A percentile compares a stretch with the other conserved stretches of the same genome.
These are phyloP conservation scores for Acanthamoeba lenticulata DNA, from an alignment of 208 protist species.

Conservation along the genomic window DNA sequence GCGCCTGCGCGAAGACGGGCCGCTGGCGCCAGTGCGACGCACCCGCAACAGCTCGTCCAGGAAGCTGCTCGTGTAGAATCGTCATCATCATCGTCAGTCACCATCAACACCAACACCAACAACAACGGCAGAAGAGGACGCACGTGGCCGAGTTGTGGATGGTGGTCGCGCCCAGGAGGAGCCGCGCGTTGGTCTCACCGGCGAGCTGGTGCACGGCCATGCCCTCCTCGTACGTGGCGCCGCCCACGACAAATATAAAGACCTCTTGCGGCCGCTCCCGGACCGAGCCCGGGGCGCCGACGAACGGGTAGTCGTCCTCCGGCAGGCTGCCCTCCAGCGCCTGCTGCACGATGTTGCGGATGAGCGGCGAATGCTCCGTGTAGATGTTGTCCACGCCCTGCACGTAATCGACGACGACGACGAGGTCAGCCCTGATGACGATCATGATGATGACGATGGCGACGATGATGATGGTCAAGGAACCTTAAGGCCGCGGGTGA, in stretches of 20 bases:
- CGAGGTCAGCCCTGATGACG: no score
- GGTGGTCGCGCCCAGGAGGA: slow-evolving; percentile 82
- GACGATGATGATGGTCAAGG: neutral
- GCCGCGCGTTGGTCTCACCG: slow-evolving; percentile 4
- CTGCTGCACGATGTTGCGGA: slow-evolving; percentile 85
- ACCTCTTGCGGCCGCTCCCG: slow-evolving; percentile 81
- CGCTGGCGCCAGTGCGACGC: neutral
- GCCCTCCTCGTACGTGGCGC: slow-evolving; percentile 89
- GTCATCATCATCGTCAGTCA: neutral
- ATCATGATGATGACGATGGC: no score
- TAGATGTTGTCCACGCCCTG: slow-evolving; percentile 96
- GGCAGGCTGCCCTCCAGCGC: slow-evolving; percentile 84
- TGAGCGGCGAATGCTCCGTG: slow-evolving; percentile 95
- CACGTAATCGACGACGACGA: neutral
- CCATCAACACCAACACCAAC: no score
- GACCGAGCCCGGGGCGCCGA: neutral
- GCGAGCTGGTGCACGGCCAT: slow-evolving; percentile 72
- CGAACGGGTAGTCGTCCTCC: slow-evolving; percentile 81
- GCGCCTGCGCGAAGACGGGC: neutral
- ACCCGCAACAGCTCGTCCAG: slow-evolving; percentile 23
- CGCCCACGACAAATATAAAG: slow-evolving; percentile 90
- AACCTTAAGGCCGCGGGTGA: slow-evolving; percentile 59
- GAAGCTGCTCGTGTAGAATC: neutral
- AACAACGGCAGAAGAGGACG: neutral
- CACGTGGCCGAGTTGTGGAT: slow-evolving; percentile 77